These are phyloP conservation scores for Citrus sinensis DNA, from an alignment of 345 rosid species.

Conservation along the genomic window DNA sequence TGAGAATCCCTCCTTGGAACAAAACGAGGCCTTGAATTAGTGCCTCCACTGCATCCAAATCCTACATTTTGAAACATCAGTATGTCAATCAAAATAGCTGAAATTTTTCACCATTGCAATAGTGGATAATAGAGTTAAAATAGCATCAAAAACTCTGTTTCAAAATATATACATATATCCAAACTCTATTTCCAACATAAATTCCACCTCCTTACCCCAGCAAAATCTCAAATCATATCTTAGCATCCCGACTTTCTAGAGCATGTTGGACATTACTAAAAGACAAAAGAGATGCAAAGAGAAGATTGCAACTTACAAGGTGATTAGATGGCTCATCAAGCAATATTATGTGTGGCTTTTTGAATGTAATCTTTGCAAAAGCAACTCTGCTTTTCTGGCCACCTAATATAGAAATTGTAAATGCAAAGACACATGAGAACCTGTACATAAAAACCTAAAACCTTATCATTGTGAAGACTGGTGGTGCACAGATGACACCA, in stretches of 20 bases:
- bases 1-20: constrained; percentile 96
- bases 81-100: neutral
- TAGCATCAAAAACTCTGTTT: neutral
- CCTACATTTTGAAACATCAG: constrained; percentile 43
- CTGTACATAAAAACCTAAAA: neutral
- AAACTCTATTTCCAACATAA: neutral
- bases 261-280: neutral
- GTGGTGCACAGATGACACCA: neutral
- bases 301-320: constrained; percentile 57
- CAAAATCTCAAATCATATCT: neutral
- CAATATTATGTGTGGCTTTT: constrained; percentile 79
- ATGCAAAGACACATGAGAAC: neutral
- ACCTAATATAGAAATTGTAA: constrained; percentile 39
- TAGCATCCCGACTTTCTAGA: neutral
- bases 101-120: neutral
- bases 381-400: constrained; percentile 99
- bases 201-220: neutral
- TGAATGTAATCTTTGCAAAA: constrained; percentile 96
- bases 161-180: no score
- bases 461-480: neutral
- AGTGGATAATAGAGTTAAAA: neutral
- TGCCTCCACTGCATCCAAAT: constrained; percentile 99
- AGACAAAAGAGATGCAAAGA: neutral
- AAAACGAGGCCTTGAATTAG: constrained; percentile 95
- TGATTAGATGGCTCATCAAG: neutral